A percentile compares a stretch with the other conserved stretches of the same genome.
Conservation (phyloP, 1,284 basidiomycete genomes). For the Takashimella tepidaria region DNA sequence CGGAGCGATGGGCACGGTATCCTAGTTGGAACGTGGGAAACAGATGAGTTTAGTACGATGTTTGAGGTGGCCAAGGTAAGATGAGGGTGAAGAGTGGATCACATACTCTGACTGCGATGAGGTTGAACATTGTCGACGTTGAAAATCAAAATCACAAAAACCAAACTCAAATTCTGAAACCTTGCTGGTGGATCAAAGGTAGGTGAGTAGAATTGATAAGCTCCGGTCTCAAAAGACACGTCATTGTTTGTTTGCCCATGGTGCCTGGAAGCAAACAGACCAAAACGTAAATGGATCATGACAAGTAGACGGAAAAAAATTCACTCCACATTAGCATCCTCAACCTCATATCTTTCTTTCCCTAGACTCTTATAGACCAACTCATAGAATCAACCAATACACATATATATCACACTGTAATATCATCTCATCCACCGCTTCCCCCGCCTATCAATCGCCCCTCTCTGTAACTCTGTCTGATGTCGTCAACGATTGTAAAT, state of each 20-base stretch:
- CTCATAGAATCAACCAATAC: too few species aligned
- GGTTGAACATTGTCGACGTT: constrained; percentile 36
- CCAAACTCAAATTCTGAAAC: not conserved
- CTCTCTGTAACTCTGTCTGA: not conserved
- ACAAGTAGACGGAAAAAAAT: too few species aligned
- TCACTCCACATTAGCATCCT: too few species aligned
- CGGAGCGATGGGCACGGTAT: constrained; percentile 47
- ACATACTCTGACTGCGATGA: constrained; percentile 39
- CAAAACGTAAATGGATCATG: too few species aligned
- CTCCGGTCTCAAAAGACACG: not conserved
- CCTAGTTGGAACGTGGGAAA: constrained; percentile 32
- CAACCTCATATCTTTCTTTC: too few species aligned
- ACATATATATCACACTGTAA: too few species aligned
- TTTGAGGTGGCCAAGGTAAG: not conserved
- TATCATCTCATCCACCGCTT: not conserved
- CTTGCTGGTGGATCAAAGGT: not conserved
- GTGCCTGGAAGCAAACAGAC: too few species aligned
- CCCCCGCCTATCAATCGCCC: not conserved
- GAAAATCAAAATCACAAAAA: not conserved
- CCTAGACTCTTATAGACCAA: too few species aligned
- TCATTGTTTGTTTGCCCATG: not conserved
- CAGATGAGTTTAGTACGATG: not conserved
- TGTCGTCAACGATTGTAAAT: not conserved
- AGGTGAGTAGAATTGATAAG: not conserved
- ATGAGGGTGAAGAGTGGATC: not conserved